phyloP scores from a whole-genome alignment of 306 rosid species.

The Cucumis melo region DNA sequence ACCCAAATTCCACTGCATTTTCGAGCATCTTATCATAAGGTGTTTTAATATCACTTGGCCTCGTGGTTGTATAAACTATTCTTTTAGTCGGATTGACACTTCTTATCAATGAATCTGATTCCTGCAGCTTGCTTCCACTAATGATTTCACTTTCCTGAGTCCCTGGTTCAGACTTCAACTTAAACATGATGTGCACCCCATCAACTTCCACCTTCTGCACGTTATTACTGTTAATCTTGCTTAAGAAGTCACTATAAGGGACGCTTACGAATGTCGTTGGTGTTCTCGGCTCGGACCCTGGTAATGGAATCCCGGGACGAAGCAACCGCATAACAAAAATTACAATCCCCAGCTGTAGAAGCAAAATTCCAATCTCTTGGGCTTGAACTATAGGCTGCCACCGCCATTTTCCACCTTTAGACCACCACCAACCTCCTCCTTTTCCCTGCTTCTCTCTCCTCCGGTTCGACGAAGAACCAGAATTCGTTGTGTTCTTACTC shows the following conservation, averaged over 20 bases:
- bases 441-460: conserved; percentile 60
- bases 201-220: conserved; percentile 96
- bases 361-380: conserved; percentile 67
- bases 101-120: conserved; percentile 49
- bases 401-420: conserved; percentile 66
- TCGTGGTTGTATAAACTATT: conserved; percentile 73
- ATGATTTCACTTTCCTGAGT: conserved; percentile 36
- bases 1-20: conserved; percentile 88
- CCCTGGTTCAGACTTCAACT: conserved; percentile 52
- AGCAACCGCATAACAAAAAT: conserved; percentile 67
- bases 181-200: conserved; percentile 82
- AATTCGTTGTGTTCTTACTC: conserved; percentile 31
- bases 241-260: conserved; percentile 83
- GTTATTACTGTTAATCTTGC: conserved; percentile 58
- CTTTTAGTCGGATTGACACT: conserved; percentile 67
- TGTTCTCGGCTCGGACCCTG: conserved; percentile 79
- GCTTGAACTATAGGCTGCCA: conserved; percentile 87
- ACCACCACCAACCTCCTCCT: conserved; percentile 72
- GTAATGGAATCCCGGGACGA: conserved; percentile 69
- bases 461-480: conserved; percentile 45
- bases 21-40: conserved; percentile 94
- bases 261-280: conserved; percentile 59
- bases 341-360: conserved; percentile 70
- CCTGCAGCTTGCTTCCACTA: conserved; percentile 39
- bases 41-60: conserved; percentile 84